phyloP scores from a whole-genome alignment of 345 rosid species.

The Xanthoceras sorbifolium region DNA sequence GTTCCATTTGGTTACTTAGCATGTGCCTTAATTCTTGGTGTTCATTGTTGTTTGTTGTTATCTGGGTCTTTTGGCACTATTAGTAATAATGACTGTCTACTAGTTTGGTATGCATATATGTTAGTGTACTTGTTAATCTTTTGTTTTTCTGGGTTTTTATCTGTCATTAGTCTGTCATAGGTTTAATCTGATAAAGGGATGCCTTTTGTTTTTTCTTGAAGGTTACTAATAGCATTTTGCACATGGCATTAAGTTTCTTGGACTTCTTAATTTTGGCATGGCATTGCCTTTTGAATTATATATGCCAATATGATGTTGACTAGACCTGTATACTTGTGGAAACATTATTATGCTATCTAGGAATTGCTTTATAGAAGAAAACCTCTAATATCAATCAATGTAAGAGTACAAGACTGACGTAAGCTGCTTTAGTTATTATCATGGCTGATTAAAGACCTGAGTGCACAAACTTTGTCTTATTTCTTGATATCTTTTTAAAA shows the following conservation, averaged over 20 bases:
- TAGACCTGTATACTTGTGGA: neutral
- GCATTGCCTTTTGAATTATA: neutral
- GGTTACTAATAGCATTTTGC: neutral
- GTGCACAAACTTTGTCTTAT: neutral
- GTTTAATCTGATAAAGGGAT: neutral
- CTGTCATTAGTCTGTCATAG: neutral
- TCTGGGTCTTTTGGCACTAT: neutral
- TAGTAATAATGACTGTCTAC: neutral
- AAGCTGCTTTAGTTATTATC: slow-evolving; percentile 8
- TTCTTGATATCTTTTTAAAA: neutral
- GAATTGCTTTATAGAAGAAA: neutral
- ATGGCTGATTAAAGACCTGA: neutral
- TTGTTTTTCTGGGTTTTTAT: neutral
- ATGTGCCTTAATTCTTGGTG: neutral
- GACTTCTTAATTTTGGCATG: neutral
- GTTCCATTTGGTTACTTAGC: neutral
- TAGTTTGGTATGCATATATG: neutral
- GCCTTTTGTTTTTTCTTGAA: no score
- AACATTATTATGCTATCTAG: neutral
- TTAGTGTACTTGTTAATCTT: neutral
- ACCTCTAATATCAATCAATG: neutral
- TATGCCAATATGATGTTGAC: neutral
- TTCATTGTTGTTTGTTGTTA: neutral
- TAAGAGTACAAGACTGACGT: neutral
- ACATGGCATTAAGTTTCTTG: neutral